Conservation (phyloP, 1,284 basidiomycete species). For the Xerocomus cyaneibrunnescens region DNA sequence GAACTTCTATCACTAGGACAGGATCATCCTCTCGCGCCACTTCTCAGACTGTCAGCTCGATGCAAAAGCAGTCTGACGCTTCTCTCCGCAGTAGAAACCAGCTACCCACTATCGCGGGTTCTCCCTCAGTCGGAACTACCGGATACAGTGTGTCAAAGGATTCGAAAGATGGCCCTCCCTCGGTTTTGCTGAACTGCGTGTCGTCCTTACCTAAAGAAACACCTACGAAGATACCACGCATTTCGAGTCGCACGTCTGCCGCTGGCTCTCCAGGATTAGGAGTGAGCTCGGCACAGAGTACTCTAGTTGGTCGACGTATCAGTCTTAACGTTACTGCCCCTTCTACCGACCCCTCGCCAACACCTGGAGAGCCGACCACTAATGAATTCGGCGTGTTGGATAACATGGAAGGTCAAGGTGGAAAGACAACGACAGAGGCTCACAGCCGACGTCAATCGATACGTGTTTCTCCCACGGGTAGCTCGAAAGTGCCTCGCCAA, state of each 20-base stretch:
- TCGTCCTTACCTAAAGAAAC: constrained; percentile 69
- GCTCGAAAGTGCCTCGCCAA: constrained; percentile 66
- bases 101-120: constrained; percentile 87
- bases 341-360: constrained; percentile 67
- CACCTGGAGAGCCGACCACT: constrained; percentile 43
- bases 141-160: constrained; percentile 52
- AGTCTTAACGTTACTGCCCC: constrained; percentile 58
- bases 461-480: constrained; percentile 58
- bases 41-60: constrained; percentile 73
- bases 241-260: constrained; percentile 76
- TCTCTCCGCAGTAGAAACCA: constrained; percentile 73
- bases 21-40: constrained; percentile 61
- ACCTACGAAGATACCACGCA: constrained; percentile 93
- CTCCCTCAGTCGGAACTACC: constrained; percentile 75
- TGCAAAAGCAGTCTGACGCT: constrained; percentile 78
- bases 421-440: constrained; percentile 39
- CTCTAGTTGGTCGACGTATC: constrained; percentile 54
- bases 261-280: constrained; percentile 64
- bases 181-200: constrained; percentile 49
- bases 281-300: constrained; percentile 48
- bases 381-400: constrained; percentile 83
- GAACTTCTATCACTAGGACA: constrained; percentile 43
- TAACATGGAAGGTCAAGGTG: constrained; percentile 40
- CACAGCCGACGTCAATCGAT: constrained; percentile 47
- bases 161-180: constrained; percentile 53